Percentiles rank a stretch among this genome's conserved stretches.
These are phyloP conservation scores for Eucalyptus viminalis DNA, from an alignment of 345 rosid genomes.

Conservation along the genomic window DNA sequence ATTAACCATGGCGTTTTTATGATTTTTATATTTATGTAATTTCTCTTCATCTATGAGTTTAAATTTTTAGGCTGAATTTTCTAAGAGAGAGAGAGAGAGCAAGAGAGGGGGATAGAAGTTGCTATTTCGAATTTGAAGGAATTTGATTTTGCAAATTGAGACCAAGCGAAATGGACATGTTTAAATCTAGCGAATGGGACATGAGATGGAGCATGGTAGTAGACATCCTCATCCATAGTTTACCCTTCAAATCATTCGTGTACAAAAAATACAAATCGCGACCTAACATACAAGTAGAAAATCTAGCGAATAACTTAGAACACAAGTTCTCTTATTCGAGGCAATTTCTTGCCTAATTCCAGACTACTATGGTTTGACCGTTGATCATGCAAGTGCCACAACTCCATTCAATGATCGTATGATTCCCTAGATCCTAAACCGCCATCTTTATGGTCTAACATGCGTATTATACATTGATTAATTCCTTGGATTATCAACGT, in stretches of 20 bases:
- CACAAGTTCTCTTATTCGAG: not conserved
- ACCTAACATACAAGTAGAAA: not conserved
- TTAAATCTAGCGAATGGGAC: not conserved
- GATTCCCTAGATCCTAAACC: not conserved
- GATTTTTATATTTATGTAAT: not conserved
- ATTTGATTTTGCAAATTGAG: not conserved
- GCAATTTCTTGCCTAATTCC: not conserved
- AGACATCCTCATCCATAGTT: not conserved
- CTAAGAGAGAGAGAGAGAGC: not conserved
- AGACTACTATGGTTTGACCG: not conserved
- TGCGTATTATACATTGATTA: not conserved
- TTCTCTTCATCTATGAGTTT: accelerated
- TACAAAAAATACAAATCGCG: not conserved
- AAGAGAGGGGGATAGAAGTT: not conserved
- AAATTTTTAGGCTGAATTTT: not conserved
- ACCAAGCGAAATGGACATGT: not conserved
- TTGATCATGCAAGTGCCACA: not conserved
- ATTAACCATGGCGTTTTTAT: not conserved
- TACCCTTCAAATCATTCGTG: not conserved
- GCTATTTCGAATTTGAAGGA: not conserved
- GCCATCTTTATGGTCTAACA: not conserved
- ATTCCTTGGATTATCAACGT: not conserved
- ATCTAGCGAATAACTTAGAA: not conserved
- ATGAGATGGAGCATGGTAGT: not conserved
- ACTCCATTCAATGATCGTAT: not conserved